phyloP scores from a whole-genome alignment of 768 basidiomycete species.

The Trametes meyenii region DNA sequence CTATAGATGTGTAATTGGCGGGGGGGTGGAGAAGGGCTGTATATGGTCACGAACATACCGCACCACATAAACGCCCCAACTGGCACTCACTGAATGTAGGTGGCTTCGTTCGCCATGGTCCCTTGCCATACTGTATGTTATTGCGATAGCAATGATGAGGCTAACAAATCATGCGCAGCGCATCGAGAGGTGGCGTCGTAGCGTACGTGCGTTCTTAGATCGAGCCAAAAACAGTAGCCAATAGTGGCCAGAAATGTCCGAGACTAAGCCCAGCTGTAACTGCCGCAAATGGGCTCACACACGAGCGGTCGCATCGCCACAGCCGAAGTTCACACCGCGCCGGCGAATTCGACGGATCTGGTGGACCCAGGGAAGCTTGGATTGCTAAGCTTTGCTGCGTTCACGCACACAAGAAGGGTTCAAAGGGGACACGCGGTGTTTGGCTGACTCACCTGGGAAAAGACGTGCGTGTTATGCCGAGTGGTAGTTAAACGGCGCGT shows the following conservation, averaged over 20 bases:
- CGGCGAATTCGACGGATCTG: background rate
- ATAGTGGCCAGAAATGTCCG: too few species aligned
- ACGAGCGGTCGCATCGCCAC: background rate
- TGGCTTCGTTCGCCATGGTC: too few species aligned
- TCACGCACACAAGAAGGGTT: background rate
- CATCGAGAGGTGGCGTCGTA: too few species aligned
- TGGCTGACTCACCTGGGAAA: background rate
- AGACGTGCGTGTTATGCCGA: background rate
- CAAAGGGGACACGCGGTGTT: background rate
- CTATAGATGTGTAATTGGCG: too few species aligned
- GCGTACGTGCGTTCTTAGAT: too few species aligned
- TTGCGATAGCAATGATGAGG: too few species aligned
- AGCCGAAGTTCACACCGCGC: background rate
- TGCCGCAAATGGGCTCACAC: background rate
- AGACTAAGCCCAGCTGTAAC: background rate
- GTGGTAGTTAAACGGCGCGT: too few species aligned
- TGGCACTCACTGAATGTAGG: too few species aligned
- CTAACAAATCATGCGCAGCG: too few species aligned
- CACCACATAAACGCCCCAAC: background rate
- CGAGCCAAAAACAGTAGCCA: too few species aligned
- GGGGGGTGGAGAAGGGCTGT: background rate
- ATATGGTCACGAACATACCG: background rate
- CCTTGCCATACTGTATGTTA: too few species aligned
- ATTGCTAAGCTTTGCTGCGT: background rate
- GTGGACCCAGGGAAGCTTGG: background rate